Evolutionary conservation across 768 basidiomycete species (phyloP).

Genomic region (Tylopilus felleus): DNA sequence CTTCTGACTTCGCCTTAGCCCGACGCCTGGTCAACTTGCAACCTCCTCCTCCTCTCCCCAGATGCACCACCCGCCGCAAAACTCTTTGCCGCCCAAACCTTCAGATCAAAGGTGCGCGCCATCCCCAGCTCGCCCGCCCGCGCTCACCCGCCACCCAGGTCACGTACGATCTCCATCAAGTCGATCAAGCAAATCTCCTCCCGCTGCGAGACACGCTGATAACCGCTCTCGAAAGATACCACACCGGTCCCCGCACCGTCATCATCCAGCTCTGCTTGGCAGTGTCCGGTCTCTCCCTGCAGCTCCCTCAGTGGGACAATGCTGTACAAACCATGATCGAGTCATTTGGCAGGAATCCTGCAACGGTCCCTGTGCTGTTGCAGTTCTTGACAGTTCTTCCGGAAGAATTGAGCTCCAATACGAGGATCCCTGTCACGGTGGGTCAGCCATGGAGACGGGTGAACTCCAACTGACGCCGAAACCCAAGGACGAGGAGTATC

Average conservation of each 20-base stretch:
- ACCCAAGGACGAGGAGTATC: slow-evolving; percentile 71
- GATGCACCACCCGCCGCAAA: slow-evolving; percentile 79
- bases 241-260: slow-evolving; percentile 75
- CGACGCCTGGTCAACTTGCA: slow-evolving; percentile 96
- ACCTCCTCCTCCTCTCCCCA: slow-evolving; percentile 79
- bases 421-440: slow-evolving; percentile 85
- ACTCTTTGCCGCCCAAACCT: slow-evolving; percentile 95
- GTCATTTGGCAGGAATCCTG: slow-evolving; percentile 78
- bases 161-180: slow-evolving; percentile 90
- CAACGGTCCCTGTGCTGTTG: slow-evolving; percentile 77
- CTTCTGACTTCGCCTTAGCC: slow-evolving; percentile 80
- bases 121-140: slow-evolving; percentile 10
- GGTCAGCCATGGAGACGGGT: slow-evolving; percentile 31
- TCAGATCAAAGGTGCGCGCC: slow-evolving; percentile 80
- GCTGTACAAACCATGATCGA: slow-evolving; percentile 81
- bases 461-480: slow-evolving; percentile 8
- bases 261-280: slow-evolving; percentile 89
- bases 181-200: slow-evolving; percentile 66
- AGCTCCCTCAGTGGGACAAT: slow-evolving; percentile 82
- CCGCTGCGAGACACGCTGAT: slow-evolving; percentile 88
- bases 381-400: slow-evolving; percentile 90
- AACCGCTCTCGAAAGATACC: slow-evolving; percentile 67
- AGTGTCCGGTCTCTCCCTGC: slow-evolving; percentile 85
- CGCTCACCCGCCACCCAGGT: slow-evolving; percentile 57
- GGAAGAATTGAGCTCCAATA: slow-evolving; percentile 82